Evolutionary conservation across 148 eudicot species (phyloP).

Genomic region (Hydrangea macrophylla): DNA sequence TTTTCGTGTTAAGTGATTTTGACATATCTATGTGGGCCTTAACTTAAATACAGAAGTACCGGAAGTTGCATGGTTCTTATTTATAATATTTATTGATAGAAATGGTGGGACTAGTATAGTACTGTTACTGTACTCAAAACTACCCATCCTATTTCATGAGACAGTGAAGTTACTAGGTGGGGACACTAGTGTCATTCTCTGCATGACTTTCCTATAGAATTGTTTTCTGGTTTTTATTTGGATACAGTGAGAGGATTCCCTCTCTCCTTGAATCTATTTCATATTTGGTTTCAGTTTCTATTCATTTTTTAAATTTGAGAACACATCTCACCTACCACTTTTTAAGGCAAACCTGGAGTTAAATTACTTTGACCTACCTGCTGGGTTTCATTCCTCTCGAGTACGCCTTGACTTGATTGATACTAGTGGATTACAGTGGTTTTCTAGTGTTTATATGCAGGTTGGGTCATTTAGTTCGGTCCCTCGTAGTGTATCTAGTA

Average conservation of each 20-base stretch:
- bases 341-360: not conserved
- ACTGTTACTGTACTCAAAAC: not conserved
- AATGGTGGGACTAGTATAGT: conserved; percentile 9
- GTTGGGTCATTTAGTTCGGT: no score
- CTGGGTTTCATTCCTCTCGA: no score
- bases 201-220: conserved; percentile 6
- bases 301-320: not conserved
- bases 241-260: conserved; percentile 9
- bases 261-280: not conserved
- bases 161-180: conserved; percentile 8
- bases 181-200: conserved; percentile 13
- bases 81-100: not conserved
- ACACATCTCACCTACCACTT: conserved; percentile 7
- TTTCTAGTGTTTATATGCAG: no score
- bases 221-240: conserved; percentile 10
- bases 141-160: not conserved
- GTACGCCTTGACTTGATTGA: no score
- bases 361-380: not conserved
- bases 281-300: not conserved
- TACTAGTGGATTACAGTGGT: no score
- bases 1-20: conserved; percentile 14
- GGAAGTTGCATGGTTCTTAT: conserved; percentile 12
- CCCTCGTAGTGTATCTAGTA: no score
- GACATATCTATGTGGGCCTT: conserved; percentile 12
- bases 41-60: not conserved